Base-by-base conservation (phyloP, 2,329 filamentous ascomycete genomes). In the Pseudophaeomoniella oleicola region DNA sequence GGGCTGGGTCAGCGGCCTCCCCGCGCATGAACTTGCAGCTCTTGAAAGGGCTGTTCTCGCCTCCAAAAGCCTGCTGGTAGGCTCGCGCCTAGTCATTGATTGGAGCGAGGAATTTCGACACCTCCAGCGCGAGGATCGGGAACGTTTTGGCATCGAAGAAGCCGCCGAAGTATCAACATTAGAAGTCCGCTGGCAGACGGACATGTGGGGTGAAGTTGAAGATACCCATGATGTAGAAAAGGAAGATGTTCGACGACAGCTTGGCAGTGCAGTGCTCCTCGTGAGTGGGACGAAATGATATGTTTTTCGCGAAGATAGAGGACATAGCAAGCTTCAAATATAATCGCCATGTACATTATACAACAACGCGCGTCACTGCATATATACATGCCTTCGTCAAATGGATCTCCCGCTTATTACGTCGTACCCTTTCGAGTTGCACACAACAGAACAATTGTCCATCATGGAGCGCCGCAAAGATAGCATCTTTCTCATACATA, bases 161-260 rank as follows among this genome's bases (percentile, higher is more conserved):
- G 88, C 87, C 1, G 78, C 83, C 0, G 67, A 71, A 49, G 79
- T 81, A 11, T 77, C 80, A 4, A 94, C 73, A 49, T 56, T 92
- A 30, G 90, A 98, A 64, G 84, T 94, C 12, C 69, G 75, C 44
- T 94, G 85, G 79, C 90, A 98, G 69, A 92, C 79, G 1, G 65
- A 72, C 17, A 78, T 81, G 59, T 96, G 90, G 88, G 90, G 90
- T 5, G 87, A 94, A 65, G 90, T 98, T 1, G 90, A 98, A 57
- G 87, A 98, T 59, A 94, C 87, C 17, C 90, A 98, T 60, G 90
- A 98, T 64, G 90, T 98, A 1, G 81, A 93, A 50, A 82, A 78
- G 57, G 88, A 93, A 58, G 90, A 98, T 58, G 48, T 96, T 45
- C 72, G 75, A 53, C 71, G 88, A 50, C 90, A 96, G 62, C 62